phyloP scores from a whole-genome alignment of 257 asterid species.

The Salvia rosmarinus region DNA sequence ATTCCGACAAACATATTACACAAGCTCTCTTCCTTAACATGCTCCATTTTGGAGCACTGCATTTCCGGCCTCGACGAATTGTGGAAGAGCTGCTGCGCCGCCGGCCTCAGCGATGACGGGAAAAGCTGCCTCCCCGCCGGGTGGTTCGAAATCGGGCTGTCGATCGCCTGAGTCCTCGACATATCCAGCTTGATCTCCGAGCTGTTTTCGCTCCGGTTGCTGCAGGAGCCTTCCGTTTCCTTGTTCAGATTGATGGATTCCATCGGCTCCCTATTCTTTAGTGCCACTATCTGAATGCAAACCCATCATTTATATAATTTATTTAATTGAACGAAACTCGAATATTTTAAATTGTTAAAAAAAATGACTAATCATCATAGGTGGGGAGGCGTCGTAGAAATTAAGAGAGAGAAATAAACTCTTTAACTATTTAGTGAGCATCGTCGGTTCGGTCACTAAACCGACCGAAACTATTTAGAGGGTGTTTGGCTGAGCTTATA shows the following conservation, averaged over 20 bases:
- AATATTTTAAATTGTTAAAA: too few relatives aligned
- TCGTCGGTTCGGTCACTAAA: too few relatives aligned
- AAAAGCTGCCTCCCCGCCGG: constrained; percentile 54
- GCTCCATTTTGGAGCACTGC: constrained; percentile 48
- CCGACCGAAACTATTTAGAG: too few relatives aligned
- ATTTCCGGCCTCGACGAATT: constrained; percentile 50
- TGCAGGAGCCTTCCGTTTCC: constrained; percentile 89
- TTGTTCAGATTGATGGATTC: constrained; percentile 90
- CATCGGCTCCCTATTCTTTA: constrained; percentile 83
- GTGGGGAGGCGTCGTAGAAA: too few relatives aligned
- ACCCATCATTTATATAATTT: too few relatives aligned
- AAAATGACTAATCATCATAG: too few relatives aligned
- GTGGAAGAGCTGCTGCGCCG: constrained; percentile 57
- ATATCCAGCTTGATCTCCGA: constrained; percentile 81
- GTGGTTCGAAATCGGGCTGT: constrained; percentile 54
- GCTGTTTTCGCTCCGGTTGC: constrained; percentile 88
- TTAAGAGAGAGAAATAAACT: too few relatives aligned
- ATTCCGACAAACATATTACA: constrained; percentile 77
- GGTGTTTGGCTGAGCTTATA: too few relatives aligned
- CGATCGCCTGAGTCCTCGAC: constrained; percentile 65
- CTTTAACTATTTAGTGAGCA: too few relatives aligned
- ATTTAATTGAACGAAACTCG: too few relatives aligned
- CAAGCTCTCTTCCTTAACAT: constrained; percentile 78
- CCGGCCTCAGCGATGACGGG: constrained; percentile 55
- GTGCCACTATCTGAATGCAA: constrained; percentile 57